Conservation (phyloP, 2,329 filamentous ascomycete species). For the Raffaelea albimanens region DNA sequence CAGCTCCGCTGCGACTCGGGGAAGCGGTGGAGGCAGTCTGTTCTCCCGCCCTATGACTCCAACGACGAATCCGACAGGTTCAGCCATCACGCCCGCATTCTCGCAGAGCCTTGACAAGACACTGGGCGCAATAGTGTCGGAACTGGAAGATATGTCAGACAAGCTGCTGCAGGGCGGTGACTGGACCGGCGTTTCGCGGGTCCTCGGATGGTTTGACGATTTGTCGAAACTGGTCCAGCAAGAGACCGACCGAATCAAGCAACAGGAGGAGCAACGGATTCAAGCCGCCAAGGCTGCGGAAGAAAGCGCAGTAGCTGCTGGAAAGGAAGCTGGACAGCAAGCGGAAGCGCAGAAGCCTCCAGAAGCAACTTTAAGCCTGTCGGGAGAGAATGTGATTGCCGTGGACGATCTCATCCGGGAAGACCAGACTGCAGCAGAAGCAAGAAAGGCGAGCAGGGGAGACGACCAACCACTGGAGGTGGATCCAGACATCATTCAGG, state of each 20-base stretch:
- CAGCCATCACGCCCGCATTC: constrained; percentile 4
- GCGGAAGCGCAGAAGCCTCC: too few relatives aligned
- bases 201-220: constrained; percentile 7
- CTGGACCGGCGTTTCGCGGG: constrained; percentile 7
- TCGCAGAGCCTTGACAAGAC: constrained; percentile 8
- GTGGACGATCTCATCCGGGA: constrained; percentile 1
- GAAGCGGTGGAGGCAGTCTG: background rate
- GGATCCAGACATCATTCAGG: too few relatives aligned
- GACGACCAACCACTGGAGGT: background rate
- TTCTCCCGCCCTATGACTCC: background rate
- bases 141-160: constrained; percentile 13
- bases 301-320: background rate
- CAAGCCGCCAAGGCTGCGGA: background rate
- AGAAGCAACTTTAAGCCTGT: background rate
- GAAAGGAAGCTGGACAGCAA: too few relatives aligned
- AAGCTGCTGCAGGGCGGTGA: constrained; percentile 12
- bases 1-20: background rate
- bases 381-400: background rate
- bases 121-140: constrained; percentile 5
- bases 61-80: background rate
- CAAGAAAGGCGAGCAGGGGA: background rate
- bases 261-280: background rate
- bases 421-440: background rate
- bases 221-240: background rate
- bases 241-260: constrained; percentile 6